A percentile compares a stretch with the other conserved stretches of the same genome.
These are phyloP conservation scores for Takashimella tepidaria DNA, from an alignment of 1,284 basidiomycete genomes.

Conservation along the genomic window DNA sequence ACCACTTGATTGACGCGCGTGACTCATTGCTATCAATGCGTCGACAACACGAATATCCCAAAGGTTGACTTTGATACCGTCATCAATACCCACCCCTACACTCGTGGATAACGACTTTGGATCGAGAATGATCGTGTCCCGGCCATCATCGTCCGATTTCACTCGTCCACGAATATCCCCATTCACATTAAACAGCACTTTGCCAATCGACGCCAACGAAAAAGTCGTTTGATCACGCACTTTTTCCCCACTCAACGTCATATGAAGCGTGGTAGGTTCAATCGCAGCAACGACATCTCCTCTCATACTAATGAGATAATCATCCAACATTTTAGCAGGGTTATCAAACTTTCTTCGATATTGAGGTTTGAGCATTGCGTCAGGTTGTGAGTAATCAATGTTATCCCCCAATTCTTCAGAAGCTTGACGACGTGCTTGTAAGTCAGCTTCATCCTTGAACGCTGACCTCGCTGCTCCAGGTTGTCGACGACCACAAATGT, in stretches of 20 bases:
- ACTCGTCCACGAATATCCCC: slow-evolving; percentile 26
- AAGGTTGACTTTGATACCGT: slow-evolving; percentile 59
- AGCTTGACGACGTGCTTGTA: slow-evolving; percentile 16
- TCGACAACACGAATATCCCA: slow-evolving; percentile 65
- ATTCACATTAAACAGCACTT: slow-evolving; percentile 17
- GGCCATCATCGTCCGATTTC: slow-evolving; percentile 5
- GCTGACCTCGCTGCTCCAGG: slow-evolving; percentile 18
- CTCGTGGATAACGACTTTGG: slow-evolving; percentile 53
- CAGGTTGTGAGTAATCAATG: slow-evolving; percentile 21
- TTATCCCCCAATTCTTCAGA: slow-evolving; percentile 1
- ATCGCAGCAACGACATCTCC: slow-evolving; percentile 21
- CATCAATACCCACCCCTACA: slow-evolving; percentile 57
- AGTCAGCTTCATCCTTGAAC: slow-evolving; percentile 28
- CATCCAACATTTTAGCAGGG: slow-evolving; percentile 20
- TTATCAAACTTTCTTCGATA: slow-evolving; percentile 14
- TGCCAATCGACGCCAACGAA: slow-evolving; percentile 29
- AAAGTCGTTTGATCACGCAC: slow-evolving; percentile 13
- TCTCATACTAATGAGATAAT: slow-evolving; percentile 25
- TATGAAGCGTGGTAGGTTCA: slow-evolving; percentile 32
- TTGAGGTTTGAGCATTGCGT: slow-evolving; percentile 22
- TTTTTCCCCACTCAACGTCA: slow-evolving; percentile 26
- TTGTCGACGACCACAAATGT: slow-evolving; percentile 25
- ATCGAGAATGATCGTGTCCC: slow-evolving; percentile 23
- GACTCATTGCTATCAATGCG: slow-evolving; percentile 52
- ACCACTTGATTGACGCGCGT: slow-evolving; percentile 33